Percentiles rank a stretch among this genome's conserved stretches.
Conservation (phyloP, 495 filamentous ascomycete genomes). For the Cudoniella acicularis region DNA sequence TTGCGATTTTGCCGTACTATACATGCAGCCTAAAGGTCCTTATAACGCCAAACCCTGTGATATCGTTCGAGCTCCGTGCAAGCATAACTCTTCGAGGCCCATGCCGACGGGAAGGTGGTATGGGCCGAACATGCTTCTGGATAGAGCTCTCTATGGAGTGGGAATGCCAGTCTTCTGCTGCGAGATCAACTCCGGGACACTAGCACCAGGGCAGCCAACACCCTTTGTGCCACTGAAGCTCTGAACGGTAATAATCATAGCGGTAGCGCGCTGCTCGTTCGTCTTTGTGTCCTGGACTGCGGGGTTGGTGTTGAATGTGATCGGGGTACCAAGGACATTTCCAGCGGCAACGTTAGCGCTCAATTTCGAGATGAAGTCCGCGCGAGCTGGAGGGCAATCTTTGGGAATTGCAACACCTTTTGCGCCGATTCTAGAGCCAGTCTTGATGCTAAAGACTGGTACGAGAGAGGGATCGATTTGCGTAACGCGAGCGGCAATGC, state of each 20-base stretch:
- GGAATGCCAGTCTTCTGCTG: background rate
- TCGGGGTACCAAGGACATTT: slow-evolving; percentile 11
- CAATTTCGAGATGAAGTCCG: slow-evolving; percentile 15
- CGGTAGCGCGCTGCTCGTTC: slow-evolving; percentile 13
- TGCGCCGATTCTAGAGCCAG: slow-evolving; percentile 7
- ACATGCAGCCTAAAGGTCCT: no score
- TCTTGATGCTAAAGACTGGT: slow-evolving; percentile 1
- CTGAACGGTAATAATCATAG: slow-evolving; percentile 16
- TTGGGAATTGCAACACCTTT: slow-evolving; percentile 18
- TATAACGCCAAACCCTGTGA: no score
- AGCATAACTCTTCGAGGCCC: no score
- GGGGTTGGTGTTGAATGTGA: slow-evolving; percentile 9
- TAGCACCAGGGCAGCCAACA: slow-evolving; percentile 14
- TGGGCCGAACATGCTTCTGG: no score
- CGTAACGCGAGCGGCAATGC: background rate
- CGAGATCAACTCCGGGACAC: slow-evolving; percentile 8
- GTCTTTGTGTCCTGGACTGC: slow-evolving; percentile 7
- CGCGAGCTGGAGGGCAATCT: slow-evolving; percentile 14
- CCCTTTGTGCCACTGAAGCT: slow-evolving; percentile 19
- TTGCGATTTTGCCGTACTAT: no score
- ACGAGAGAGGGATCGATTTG: slow-evolving; percentile 1
- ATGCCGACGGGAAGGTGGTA: no score
- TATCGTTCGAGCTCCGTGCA: no score
- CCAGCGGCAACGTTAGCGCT: slow-evolving; percentile 3
- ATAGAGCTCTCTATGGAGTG: no score